Base-by-base conservation (phyloP, 768 basidiomycete species). In the Pleurotus tuber-regium region DNA sequence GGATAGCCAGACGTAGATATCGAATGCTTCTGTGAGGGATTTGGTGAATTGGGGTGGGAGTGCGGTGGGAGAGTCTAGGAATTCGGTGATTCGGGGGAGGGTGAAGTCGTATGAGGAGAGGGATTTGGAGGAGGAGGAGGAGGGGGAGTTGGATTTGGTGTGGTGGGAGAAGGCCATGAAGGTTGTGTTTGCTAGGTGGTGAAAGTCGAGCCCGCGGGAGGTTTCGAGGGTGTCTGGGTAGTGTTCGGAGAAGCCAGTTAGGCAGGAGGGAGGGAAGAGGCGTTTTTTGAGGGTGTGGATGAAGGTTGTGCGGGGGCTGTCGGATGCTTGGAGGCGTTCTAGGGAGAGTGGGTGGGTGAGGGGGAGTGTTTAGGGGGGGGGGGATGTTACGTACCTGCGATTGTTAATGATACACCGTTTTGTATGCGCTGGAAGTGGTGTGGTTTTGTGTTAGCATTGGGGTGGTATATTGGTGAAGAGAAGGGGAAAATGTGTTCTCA, bases 361-460 rank as follows among this genome's bases (percentile, higher is more conserved):
- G 26, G 12, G 12, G 11, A 14, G 24, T 8, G 39, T 12, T 29
- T 25, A 14, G 29, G 3, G 4, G 29, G 30, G n/a, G 35, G 29
- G 24, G 26, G 51, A 39, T 51, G 26, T 35, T 61, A 18, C 70
- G 28, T 51, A 79, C 82, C 84, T 56, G 85, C 82, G 3, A 84
- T 83, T 0, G 86, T 89, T 25, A 89, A 70, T 0, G 88, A 86
- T 75, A 90, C 84, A 5, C 88, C 88, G 2, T 87, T 72, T 65
- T 89, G 88, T 5, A 90, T 88, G 43, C 88, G 76, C 85, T 90
- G 54, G 18, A 25, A 31, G 35, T n/a, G n/a, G n/a, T n/a, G n/a
- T n/a, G n/a, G n/a, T n/a, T n/a, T n/a, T n/a, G n/a, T n/a, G n/a
- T n/a, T n/a, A n/a, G n/a, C n/a, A n/a, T n/a, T n/a, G n/a, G n/a